phyloP scores from a whole-genome alignment of 2,329 filamentous ascomycete genomes.

The Arachnomyces sp. region DNA sequence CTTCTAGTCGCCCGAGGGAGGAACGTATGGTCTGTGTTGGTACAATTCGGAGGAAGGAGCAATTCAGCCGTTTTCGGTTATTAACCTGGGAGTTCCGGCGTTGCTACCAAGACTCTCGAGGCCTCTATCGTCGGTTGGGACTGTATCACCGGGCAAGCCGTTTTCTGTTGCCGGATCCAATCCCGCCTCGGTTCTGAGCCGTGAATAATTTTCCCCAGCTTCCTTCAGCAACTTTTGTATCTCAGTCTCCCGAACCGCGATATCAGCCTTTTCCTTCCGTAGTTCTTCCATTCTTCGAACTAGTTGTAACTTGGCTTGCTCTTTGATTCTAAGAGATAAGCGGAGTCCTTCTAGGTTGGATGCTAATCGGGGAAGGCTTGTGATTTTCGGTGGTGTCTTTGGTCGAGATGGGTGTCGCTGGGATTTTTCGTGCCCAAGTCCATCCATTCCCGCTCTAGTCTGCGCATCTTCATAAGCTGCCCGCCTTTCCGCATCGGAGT shows the following conservation, averaged over 20 bases:
- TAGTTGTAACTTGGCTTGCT: constrained; percentile 53
- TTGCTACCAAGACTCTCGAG: constrained; percentile 28
- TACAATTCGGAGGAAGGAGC: too few relatives aligned
- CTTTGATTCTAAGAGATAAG: constrained; percentile 53
- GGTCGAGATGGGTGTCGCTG: constrained; percentile 28
- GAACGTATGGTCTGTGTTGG: too few relatives aligned
- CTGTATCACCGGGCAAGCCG: constrained; percentile 17
- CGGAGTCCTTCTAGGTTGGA: constrained; percentile 59
- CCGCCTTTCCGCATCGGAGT: constrained; percentile 55
- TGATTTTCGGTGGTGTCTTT: constrained; percentile 63
- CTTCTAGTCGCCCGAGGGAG: too few relatives aligned
- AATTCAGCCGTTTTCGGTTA: too few relatives aligned
- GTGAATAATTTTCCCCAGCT: constrained; percentile 64
- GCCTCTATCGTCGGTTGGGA: constrained; percentile 25
- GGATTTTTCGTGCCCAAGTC: constrained; percentile 38
- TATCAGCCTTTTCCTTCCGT: constrained; percentile 58
- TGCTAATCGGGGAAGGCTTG: constrained; percentile 65
- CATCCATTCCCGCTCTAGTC: constrained; percentile 78
- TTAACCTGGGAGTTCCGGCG: too few relatives aligned
- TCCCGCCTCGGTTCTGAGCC: constrained; percentile 41
- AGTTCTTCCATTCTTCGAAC: constrained; percentile 57
- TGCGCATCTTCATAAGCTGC: constrained; percentile 84
- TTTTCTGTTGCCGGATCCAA: constrained; percentile 20
- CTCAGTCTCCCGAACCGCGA: constrained; percentile 63
- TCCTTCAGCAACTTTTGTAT: constrained; percentile 74